Evolutionary conservation across 331 rosid species (phyloP).

Genomic region (Rosa hybrid): DNA sequence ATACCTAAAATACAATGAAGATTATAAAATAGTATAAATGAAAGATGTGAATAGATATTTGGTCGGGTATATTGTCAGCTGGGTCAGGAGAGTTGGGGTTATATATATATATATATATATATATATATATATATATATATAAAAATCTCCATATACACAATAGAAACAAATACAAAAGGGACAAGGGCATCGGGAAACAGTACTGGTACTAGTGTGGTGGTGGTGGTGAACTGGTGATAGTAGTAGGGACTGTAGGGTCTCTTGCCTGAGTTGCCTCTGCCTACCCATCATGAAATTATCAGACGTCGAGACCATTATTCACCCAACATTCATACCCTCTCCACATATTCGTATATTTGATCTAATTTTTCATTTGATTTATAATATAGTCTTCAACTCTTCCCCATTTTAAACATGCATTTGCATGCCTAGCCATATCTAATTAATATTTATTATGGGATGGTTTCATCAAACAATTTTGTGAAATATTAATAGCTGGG

Average conservation of each 20-base stretch:
- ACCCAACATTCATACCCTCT: constrained; percentile 72
- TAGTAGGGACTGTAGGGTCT: constrained; percentile 37
- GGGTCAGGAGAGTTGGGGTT: constrained; percentile 11
- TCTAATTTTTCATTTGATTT: not conserved
- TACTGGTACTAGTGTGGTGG: not conserved
- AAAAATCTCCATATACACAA: too few species aligned
- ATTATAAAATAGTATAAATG: not conserved
- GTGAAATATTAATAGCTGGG: not conserved
- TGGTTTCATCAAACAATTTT: not conserved
- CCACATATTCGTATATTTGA: not conserved
- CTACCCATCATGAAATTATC: constrained; percentile 67
- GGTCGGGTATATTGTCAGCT: constrained; percentile 20
- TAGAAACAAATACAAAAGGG: constrained; percentile 49
- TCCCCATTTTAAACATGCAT: constrained; percentile 17
- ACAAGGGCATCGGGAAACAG: constrained; percentile 64
- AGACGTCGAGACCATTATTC: constrained; percentile 67
- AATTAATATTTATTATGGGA: not conserved
- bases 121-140: too few species aligned
- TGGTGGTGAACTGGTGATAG: not conserved
- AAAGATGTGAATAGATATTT: constrained; percentile 16
- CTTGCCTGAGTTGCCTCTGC: constrained; percentile 26
- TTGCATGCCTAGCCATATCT: too few species aligned
- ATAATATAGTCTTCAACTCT: not conserved
- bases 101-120: not conserved
- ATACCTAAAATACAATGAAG: not conserved